phyloP scores from a whole-genome alignment of 164 flowering plant species.

The Cinnamomum micranthum region DNA sequence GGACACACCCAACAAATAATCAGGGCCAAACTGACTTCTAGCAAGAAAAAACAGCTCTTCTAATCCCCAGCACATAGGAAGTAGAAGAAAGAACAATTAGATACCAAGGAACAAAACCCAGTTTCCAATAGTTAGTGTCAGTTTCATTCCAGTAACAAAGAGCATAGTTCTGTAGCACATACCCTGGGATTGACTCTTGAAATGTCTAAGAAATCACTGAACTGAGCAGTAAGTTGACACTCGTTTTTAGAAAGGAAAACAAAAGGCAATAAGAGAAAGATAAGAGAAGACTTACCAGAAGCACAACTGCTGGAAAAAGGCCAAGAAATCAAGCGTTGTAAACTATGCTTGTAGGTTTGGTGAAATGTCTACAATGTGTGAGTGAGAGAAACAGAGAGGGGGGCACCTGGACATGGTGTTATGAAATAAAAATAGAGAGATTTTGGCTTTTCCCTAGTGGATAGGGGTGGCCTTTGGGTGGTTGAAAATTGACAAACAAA shows the following conservation, averaged over 20 bases:
- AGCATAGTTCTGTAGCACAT: too few species aligned
- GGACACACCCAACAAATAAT: too few species aligned
- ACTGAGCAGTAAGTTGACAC: too few species aligned
- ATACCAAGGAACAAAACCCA: too few species aligned
- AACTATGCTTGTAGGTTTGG: not conserved
- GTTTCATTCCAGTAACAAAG: too few species aligned
- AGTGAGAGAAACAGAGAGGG: not conserved
- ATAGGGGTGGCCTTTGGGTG: conserved; percentile 76
- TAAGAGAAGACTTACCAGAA: conserved; percentile 6
- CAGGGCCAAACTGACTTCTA: too few species aligned
- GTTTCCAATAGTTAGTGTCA: too few species aligned
- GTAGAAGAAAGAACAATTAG: too few species aligned
- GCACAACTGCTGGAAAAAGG: not conserved
- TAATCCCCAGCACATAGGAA: too few species aligned
- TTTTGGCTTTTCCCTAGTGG: conserved; percentile 52
- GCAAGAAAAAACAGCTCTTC: too few species aligned
- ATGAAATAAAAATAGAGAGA: not conserved
- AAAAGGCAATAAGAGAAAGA: not conserved
- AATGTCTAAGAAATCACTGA: not conserved
- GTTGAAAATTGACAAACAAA: conserved; percentile 32
- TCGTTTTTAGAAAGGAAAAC: not conserved
- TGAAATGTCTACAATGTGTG: not conserved
- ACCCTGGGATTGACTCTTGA: not conserved
- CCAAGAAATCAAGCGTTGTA: not conserved
- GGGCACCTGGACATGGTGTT: not conserved